Conservation (phyloP, 1,284 basidiomycete genomes). For the Limonomyces culmigenus region DNA sequence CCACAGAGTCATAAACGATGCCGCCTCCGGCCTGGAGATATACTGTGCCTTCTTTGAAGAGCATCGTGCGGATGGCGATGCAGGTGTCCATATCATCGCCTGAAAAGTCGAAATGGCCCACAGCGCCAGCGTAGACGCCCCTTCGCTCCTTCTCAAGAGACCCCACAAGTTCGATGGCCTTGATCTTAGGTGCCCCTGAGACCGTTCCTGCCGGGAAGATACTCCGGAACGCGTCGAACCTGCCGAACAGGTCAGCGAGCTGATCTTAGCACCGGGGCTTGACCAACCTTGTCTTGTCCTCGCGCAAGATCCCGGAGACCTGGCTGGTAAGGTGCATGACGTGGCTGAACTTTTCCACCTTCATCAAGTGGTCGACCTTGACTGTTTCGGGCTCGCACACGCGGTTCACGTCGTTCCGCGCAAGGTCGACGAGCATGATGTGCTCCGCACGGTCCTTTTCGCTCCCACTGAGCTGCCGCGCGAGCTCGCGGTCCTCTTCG, state of each 20-base stretch:
- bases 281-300: slow-evolving; percentile 64
- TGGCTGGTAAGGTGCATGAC: slow-evolving; percentile 97
- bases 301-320: slow-evolving; percentile 77
- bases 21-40: slow-evolving; percentile 97
- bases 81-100: slow-evolving; percentile 94
- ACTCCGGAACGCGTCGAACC: slow-evolving; percentile 96
- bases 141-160: slow-evolving; percentile 80
- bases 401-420: slow-evolving; percentile 97
- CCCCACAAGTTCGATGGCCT: slow-evolving; percentile 89
- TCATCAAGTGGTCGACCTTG: slow-evolving; percentile 92
- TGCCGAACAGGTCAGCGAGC: slow-evolving; percentile 14
- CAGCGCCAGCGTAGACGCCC: slow-evolving; percentile 94
- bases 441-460: slow-evolving; percentile 97
- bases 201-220: slow-evolving; percentile 99
- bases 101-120: slow-evolving; percentile 95
- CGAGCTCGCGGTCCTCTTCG: slow-evolving; percentile 80
- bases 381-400: slow-evolving; percentile 93
- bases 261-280: not conserved
- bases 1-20: slow-evolving; percentile 94
- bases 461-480: slow-evolving; percentile 59
- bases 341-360: slow-evolving; percentile 91
- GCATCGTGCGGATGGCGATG: slow-evolving; percentile 98
- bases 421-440: slow-evolving; percentile 98
- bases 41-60: slow-evolving; percentile 84
- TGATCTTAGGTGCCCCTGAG: slow-evolving; percentile 98